These are phyloP conservation scores for Ustilago tritici DNA, from an alignment of 1,284 basidiomycete genomes.

Conservation along the genomic window DNA sequence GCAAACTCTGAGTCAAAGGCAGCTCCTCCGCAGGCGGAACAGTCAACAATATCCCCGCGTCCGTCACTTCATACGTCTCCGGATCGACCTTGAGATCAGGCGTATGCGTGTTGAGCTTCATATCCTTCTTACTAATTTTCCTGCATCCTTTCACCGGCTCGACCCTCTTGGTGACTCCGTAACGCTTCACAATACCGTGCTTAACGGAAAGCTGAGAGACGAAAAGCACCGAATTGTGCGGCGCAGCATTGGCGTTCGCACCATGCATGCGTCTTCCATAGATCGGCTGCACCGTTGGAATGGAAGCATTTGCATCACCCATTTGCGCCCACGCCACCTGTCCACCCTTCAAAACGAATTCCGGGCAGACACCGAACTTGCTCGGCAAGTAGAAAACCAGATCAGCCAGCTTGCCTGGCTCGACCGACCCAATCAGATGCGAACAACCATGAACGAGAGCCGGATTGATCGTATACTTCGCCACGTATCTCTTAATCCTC, in stretches of 20 bases:
- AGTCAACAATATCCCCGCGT: slow-evolving; percentile 54
- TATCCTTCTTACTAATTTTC: slow-evolving; percentile 82
- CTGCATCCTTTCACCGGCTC: slow-evolving; percentile 85
- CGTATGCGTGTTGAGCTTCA: slow-evolving; percentile 89
- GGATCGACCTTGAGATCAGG: slow-evolving; percentile 91
- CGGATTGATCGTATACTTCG: slow-evolving; percentile 98
- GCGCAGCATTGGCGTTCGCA: slow-evolving; percentile 78
- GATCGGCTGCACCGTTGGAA: slow-evolving; percentile 91
- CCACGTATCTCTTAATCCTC: slow-evolving; percentile 96
- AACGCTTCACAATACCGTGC: slow-evolving; percentile 75
- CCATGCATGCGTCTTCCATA: slow-evolving; percentile 92
- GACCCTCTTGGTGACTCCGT: slow-evolving; percentile 80
- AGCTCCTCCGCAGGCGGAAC: slow-evolving; percentile 59
- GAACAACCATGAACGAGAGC: slow-evolving; percentile 94
- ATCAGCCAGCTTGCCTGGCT: slow-evolving; percentile 87
- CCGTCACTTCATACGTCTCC: slow-evolving; percentile 76
- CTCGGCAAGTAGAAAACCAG: slow-evolving; percentile 93
- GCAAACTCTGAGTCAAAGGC: slow-evolving; percentile 57
- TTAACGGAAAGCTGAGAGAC: slow-evolving; percentile 71
- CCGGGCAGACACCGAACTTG: slow-evolving; percentile 90
- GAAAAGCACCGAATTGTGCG: slow-evolving; percentile 84
- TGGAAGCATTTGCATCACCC: slow-evolving; percentile 87
- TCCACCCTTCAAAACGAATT: slow-evolving; percentile 93
- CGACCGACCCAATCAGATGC: slow-evolving; percentile 86
- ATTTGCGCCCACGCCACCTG: slow-evolving; percentile 91